Base-by-base conservation (phyloP, 805 yeast genomes). In the Ogataea allantospora region DNA sequence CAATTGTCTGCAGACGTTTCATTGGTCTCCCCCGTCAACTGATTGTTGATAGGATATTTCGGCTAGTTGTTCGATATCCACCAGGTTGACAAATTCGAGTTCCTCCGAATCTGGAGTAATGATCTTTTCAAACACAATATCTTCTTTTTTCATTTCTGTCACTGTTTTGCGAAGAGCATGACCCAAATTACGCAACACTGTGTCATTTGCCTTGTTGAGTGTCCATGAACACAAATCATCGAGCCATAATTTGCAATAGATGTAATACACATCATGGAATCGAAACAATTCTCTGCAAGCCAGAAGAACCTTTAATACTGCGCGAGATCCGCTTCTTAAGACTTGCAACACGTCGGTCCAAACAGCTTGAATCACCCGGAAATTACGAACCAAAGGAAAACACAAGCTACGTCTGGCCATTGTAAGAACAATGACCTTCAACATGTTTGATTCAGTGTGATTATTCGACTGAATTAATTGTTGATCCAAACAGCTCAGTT, bases 191-290 rank as follows among this genome's bases (percentile, higher is more conserved):
- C 86, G 66, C 17, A 88, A 54, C 16, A 74, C 71, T 25, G 61
- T 66, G 47, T 83, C 89, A 44, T 70, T 69, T 26, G 86, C 78
- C 5, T 57, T 57, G 28, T 69, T 70, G 15, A 83, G 66, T 12
- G 83, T 57, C 95, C 95, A 89, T 11, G 81, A 67, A 40, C 85
- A 71, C 45, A 87, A 66, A 57, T 89, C 96, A 51, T 84, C 88
- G 5, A 88, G 48, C 68, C 86, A 71, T 0, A 88, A 71, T 54
- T 77, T 78, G 54, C 84, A 84, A 57, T 89, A 89, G 5, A 87
- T 88, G 55, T 88, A 86, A 57, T 88, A 88, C 14, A 83, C 73
- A 53, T 88, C 95, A 55, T 88, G 95, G 54, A 66, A 83, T 42
- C 96, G 70, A 60, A 89, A 89, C 8, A 84, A 62, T 54, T 84